These are phyloP conservation scores for Blastobotrys aristatus DNA, from an alignment of 1,139 yeast species.

Conservation along the genomic window DNA sequence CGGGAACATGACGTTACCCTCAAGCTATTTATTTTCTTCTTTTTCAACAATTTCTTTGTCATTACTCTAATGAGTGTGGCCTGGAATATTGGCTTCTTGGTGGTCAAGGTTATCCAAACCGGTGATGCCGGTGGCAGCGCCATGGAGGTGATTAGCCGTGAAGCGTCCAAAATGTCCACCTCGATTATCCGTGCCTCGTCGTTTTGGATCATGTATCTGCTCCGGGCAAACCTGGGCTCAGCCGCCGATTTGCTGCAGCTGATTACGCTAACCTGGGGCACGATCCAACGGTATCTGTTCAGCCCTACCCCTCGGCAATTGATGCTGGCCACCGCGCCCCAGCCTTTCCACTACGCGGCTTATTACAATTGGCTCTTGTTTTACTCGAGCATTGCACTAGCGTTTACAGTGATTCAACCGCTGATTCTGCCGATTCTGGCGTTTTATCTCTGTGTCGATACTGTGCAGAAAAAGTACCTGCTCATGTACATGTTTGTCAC, in stretches of 20 bases:
- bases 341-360: slow-evolving; percentile 35
- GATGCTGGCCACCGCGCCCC: slow-evolving; percentile 36
- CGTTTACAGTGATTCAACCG: slow-evolving; percentile 40
- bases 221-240: slow-evolving; percentile 34
- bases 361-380: slow-evolving; percentile 37
- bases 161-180: slow-evolving; percentile 31
- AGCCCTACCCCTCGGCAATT: slow-evolving; percentile 38
- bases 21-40: slow-evolving; percentile 38
- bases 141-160: slow-evolving; percentile 7
- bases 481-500: slow-evolving; percentile 38
- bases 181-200: slow-evolving; percentile 39
- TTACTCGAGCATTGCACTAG: slow-evolving; percentile 37
- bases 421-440: slow-evolving; percentile 35
- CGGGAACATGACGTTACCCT: slow-evolving; percentile 38
- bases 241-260: slow-evolving; percentile 35
- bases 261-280: slow-evolving; percentile 28
- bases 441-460: slow-evolving; percentile 32
- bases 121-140: slow-evolving; percentile 15
- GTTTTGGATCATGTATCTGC: slow-evolving; percentile 41
- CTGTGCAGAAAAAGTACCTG: slow-evolving; percentile 36
- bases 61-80: slow-evolving; percentile 38
- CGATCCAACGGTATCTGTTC: slow-evolving; percentile 28
- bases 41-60: slow-evolving; percentile 37
- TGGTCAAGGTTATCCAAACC: slow-evolving; percentile 26
- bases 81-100: slow-evolving; percentile 36